A percentile compares a stretch with the other conserved stretches of the same genome.
Evolutionary conservation across 2,329 filamentous ascomycete genomes (phyloP).

Genomic region (Colletotrichum tanaceti): DNA sequence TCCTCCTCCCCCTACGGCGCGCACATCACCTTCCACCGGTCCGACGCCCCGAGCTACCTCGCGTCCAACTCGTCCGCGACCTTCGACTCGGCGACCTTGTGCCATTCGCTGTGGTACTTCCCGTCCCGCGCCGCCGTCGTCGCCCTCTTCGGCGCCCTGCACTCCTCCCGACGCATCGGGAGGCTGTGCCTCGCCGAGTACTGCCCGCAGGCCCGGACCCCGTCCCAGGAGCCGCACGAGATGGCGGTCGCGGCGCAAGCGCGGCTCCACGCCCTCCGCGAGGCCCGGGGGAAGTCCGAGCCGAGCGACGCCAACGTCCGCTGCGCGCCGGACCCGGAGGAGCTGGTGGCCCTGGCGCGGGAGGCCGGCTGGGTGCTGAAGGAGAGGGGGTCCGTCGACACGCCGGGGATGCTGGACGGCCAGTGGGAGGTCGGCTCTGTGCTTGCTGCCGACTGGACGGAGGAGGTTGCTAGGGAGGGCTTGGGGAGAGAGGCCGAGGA

Average conservation of each 20-base stretch:
- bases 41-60: constrained; percentile 27
- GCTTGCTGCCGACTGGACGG: constrained; percentile 22
- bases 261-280: constrained; percentile 16
- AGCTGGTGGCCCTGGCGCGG: constrained; percentile 25
- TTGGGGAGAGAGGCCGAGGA: constrained; percentile 19
- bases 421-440: constrained; percentile 34
- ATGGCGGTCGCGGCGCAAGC: constrained; percentile 31
- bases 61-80: not conserved
- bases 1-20: constrained; percentile 18
- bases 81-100: constrained; percentile 30
- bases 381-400: constrained; percentile 22
- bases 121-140: constrained; percentile 13
- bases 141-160: constrained; percentile 18
- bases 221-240: constrained; percentile 32
- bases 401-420: constrained; percentile 36
- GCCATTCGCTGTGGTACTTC: constrained; percentile 39
- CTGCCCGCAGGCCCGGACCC: not conserved
- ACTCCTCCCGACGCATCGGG: not conserved
- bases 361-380: constrained; percentile 24
- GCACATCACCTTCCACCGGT: constrained; percentile 18
- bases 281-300: constrained; percentile 1
- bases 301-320: constrained; percentile 29
- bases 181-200: constrained; percentile 37
- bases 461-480: constrained; percentile 16
- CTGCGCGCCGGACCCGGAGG: constrained; percentile 27